Conservation (phyloP, 2,329 filamentous ascomycete genomes). For the Trichoderma harzianum region DNA sequence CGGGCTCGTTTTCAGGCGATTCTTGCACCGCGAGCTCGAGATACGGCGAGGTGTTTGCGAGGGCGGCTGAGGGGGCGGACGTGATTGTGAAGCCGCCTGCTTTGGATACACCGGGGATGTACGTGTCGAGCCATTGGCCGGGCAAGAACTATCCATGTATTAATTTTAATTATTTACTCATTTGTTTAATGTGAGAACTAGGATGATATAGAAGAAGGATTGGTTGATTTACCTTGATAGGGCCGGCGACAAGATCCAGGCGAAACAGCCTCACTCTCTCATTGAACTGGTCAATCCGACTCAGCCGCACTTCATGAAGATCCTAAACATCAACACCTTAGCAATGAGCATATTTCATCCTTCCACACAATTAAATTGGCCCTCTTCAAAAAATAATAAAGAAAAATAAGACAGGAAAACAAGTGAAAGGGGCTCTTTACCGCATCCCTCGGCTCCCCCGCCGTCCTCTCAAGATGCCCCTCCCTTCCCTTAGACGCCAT, state of each 20-base stretch:
- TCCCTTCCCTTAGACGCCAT: background rate
- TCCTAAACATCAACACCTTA: conserved; percentile 31
- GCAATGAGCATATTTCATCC: background rate
- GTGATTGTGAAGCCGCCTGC: conserved; percentile 88
- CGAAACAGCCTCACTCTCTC: conserved; percentile 64
- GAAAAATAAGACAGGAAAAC: background rate
- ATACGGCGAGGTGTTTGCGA: conserved; percentile 43
- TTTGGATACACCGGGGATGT: conserved; percentile 64
- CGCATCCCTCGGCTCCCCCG: conserved; percentile 66
- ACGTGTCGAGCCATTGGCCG: conserved; percentile 86
- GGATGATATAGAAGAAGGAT: background rate
- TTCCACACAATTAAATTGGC: fast-evolving
- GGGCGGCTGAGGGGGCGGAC: conserved; percentile 61
- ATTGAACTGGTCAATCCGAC: conserved; percentile 62
- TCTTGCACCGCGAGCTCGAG: conserved; percentile 77
- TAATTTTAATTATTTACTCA: background rate
- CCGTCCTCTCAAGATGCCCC: conserved; percentile 45
- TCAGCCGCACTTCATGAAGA: conserved; percentile 60
- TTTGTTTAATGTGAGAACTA: background rate
- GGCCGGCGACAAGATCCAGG: conserved; percentile 52
- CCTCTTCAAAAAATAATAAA: background rate
- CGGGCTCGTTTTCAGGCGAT: conserved; percentile 67
- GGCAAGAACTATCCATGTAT: conserved; percentile 59
- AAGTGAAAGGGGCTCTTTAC: conserved; percentile 29
- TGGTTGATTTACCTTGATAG: conserved; percentile 43